phyloP scores from a whole-genome alignment of 2,329 filamentous ascomycete species.

The Fusarium poae region DNA sequence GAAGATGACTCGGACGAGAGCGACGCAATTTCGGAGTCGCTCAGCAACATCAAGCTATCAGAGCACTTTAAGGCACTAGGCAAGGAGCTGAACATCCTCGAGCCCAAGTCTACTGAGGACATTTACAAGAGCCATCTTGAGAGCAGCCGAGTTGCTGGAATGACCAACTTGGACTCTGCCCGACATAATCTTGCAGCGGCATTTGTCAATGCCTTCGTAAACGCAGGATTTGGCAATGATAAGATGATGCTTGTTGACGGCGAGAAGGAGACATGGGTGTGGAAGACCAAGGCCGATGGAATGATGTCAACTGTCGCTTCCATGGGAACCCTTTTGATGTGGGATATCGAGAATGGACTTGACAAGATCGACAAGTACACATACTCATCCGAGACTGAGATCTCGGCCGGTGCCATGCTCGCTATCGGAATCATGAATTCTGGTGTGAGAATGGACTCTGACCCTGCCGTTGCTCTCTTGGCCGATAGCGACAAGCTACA shows the following conservation, averaged over 20 bases:
- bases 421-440: conserved; percentile 97
- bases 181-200: conserved; percentile 95
- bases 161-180: conserved; percentile 95
- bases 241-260: conserved; percentile 97
- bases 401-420: conserved; percentile 91
- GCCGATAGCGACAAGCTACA: conserved; percentile 84
- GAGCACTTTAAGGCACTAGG: conserved; percentile 94
- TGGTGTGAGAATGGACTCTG: conserved; percentile 88
- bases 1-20: conserved; percentile 76
- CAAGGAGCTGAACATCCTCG: conserved; percentile 96
- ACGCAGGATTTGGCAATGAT: conserved; percentile 93
- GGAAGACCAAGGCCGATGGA: conserved; percentile 98
- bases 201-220: conserved; percentile 97
- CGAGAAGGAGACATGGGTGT: conserved; percentile 94
- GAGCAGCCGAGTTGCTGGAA: conserved; percentile 89
- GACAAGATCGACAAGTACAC: conserved; percentile 97
- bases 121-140: conserved; percentile 99
- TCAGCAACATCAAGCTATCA: conserved; percentile 88
- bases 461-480: conserved; percentile 89
- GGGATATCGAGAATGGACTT: conserved; percentile 92
- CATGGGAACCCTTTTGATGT: conserved; percentile 88
- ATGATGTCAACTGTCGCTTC: conserved; percentile 98
- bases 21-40: conserved; percentile 80
- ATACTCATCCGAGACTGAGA: conserved; percentile 81
- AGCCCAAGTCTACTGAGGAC: conserved; percentile 96